These are phyloP conservation scores for Novymonas esmeraldas DNA, from an alignment of 208 protist species.

Conservation along the genomic window DNA sequence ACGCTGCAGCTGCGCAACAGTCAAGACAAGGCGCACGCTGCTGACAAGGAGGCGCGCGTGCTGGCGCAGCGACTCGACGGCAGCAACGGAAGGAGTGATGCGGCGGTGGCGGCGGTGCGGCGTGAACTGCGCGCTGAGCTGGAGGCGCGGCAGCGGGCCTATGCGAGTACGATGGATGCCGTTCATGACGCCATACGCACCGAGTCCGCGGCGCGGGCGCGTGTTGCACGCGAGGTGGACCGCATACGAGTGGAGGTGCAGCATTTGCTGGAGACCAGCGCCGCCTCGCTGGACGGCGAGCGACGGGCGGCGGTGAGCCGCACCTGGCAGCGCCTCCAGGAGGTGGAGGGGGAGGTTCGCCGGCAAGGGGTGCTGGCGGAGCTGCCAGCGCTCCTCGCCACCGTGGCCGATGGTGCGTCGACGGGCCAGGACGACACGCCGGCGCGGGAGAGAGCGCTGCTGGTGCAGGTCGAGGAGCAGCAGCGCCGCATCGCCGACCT, in stretches of 20 bases:
- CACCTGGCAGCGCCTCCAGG: slow-evolving; percentile 54
- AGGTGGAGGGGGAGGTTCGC: slow-evolving; percentile 47
- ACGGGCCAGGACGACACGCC: neutral
- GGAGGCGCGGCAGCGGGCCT: slow-evolving; percentile 26
- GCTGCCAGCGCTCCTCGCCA: slow-evolving; percentile 14
- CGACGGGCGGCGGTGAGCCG: slow-evolving; percentile 43
- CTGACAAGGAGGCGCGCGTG: slow-evolving; percentile 42
- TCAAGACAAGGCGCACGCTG: slow-evolving; percentile 32
- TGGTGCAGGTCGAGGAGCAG: slow-evolving; percentile 8
- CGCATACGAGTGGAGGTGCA: slow-evolving; percentile 57
- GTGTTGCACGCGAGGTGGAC: slow-evolving; percentile 49
- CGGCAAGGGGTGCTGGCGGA: slow-evolving; percentile 22
- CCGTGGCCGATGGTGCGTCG: no score
- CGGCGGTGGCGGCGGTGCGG: neutral
- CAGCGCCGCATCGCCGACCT: slow-evolving; percentile 8
- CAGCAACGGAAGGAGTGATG: neutral
- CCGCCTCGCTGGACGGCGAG: slow-evolving; percentile 5
- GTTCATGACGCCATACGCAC: slow-evolving; percentile 21
- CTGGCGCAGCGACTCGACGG: slow-evolving; percentile 12
- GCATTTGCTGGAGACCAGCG: slow-evolving; percentile 36
- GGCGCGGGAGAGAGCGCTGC: slow-evolving; percentile 17
- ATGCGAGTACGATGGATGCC: slow-evolving; percentile 10
- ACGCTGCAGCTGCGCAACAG: slow-evolving; percentile 33
- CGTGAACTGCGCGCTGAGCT: slow-evolving; percentile 10
- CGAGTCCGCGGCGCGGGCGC: slow-evolving; percentile 16